Percentiles rank a stretch among this genome's conserved stretches.
Evolutionary conservation across 1,139 yeast genomes (phyloP).

Genomic region (Candida tetrigidarum): DNA sequence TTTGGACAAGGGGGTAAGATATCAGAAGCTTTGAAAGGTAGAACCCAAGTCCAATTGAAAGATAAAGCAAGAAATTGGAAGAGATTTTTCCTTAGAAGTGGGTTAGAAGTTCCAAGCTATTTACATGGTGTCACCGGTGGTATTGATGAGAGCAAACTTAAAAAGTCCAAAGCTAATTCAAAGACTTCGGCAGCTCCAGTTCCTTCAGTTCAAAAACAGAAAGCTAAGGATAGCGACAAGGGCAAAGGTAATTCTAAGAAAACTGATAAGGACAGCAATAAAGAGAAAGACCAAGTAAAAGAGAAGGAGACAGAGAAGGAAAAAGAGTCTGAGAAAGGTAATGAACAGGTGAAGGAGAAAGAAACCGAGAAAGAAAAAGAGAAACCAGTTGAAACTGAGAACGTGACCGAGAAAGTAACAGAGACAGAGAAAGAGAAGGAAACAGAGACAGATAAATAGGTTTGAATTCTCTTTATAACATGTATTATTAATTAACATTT

Average conservation of each 20-base stretch:
- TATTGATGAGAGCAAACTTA: constrained; percentile 47
- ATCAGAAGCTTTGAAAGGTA: constrained; percentile 79
- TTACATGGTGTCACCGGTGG: constrained; percentile 87
- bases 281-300: background rate
- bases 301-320: background rate
- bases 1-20: constrained; percentile 93
- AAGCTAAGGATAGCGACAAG: constrained; percentile 5
- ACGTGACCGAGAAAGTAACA: background rate
- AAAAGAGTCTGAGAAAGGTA: background rate
- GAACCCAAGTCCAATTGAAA: constrained; percentile 89
- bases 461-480: background rate
- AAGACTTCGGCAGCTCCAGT: constrained; percentile 51
- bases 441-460: background rate
- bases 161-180: constrained; percentile 27
- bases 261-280: constrained; percentile 5
- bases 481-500: background rate
- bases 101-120: constrained; percentile 76
- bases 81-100: constrained; percentile 75
- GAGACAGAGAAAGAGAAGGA: too few species aligned
- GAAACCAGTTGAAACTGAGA: background rate
- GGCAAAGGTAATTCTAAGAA: background rate
- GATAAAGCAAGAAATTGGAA: constrained; percentile 98
- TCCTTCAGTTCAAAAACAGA: constrained; percentile 21
- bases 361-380: background rate
- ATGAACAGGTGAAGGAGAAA: background rate